Evolutionary conservation across 805 yeast species (phyloP), one percentile per base, ranked within the genome.

Genomic region (Diddensiella santjacobensis): DNA sequence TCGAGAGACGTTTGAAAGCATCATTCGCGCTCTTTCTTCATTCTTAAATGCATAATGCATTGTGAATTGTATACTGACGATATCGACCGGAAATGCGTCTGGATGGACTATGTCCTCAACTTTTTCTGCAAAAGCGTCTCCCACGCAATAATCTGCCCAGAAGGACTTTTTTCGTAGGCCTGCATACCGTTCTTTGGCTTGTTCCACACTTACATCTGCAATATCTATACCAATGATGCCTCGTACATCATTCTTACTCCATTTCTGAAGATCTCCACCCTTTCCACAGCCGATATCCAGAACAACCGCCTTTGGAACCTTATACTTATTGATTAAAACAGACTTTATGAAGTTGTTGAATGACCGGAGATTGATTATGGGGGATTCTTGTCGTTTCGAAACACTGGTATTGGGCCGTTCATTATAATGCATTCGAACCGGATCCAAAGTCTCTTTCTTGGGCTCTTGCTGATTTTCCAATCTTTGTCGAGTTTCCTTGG

Each of bases 261-360:
- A 91, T 64, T 93, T 93, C 58, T 84, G 80, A 59, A 93, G 70
- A 69, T 93, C 99, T 22, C 99, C 99, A 45, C 99, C 99, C 65
- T 93, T 95, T 11, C 99, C 99, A 67, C 98, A 90, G 13, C 96
- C 96, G 48, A 91, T 67, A 61, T 93, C 99, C 17, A 93, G 69
- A 1, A 84, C 88, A 18, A 77, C 73, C 30, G 70, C 70, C 4
- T 45, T 24, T 1, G 46, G 47, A 4, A 30, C 37, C 2, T 83
- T 79, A 65, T 73, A 82, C 56, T 84, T 85, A 48, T 84, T 83
- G 46, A 93, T 81, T 5, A 91, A 69, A 61, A 89, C 86, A 63
- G 87, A 86, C 62, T 93, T 93, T 59, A 93, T 84, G 51, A 90
- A 86, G 64, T 93, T 93, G 66, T 93, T 93, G 75, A 89, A 93